Evolutionary conservation across 2,329 filamentous ascomycete genomes (phyloP).

Genomic region (Arthrocladium fulminans): DNA sequence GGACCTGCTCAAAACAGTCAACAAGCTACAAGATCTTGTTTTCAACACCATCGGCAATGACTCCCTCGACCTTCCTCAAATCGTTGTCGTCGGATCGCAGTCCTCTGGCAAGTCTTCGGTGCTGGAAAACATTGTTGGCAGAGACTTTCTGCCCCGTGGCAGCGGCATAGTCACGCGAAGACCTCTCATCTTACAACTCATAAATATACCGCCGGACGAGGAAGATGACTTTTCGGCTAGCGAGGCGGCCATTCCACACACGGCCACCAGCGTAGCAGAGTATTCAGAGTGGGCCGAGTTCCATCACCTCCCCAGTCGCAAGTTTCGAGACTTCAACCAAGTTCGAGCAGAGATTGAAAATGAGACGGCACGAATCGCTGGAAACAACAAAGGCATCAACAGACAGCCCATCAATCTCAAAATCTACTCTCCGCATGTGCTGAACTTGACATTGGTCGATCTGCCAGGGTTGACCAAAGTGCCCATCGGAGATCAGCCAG

Average conservation of each 20-base stretch:
- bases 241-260: conserved; percentile 61
- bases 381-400: conserved; percentile 97
- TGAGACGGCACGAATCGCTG: conserved; percentile 87
- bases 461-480: conserved; percentile 94
- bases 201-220: conserved; percentile 67
- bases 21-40: conserved; percentile 95
- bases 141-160: conserved; percentile 92
- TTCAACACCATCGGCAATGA: conserved; percentile 99
- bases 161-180: conserved; percentile 93
- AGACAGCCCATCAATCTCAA: conserved; percentile 96
- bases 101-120: conserved; percentile 98
- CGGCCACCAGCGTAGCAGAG: conserved; percentile 61
- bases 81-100: conserved; percentile 97
- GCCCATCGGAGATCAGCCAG: conserved; percentile 92
- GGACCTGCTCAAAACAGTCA: conserved; percentile 88
- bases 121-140: conserved; percentile 95
- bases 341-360: conserved; percentile 96
- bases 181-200: conserved; percentile 92
- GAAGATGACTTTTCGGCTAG: conserved; percentile 57
- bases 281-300: conserved; percentile 86
- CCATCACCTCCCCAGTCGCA: conserved; percentile 81
- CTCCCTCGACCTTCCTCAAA: conserved; percentile 92
- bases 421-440: conserved; percentile 92
- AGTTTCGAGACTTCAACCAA: conserved; percentile 82
- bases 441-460: conserved; percentile 94